Evolutionary conservation across 2,329 filamentous ascomycete species (phyloP).

Genomic region (Chrysoporthe cubensis): DNA sequence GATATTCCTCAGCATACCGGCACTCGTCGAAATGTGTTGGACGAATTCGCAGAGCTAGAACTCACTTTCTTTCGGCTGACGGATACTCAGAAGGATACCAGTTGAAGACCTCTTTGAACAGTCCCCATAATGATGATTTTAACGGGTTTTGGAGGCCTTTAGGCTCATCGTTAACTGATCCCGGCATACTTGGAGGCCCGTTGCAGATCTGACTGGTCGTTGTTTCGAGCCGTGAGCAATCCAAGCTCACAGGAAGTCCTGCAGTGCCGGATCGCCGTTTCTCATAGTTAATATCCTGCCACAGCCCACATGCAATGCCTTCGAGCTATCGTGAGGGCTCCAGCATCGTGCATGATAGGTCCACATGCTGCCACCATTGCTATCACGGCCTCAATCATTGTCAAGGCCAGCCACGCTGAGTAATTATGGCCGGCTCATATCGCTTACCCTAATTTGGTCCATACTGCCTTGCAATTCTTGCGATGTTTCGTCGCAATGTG

Average conservation of each 20-base stretch:
- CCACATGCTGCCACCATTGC: constrained; percentile 24
- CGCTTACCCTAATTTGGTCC: neutral
- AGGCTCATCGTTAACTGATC: neutral
- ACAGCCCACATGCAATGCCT: neutral
- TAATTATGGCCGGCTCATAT: neutral
- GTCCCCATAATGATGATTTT: constrained; percentile 30
- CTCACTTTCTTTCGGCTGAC: constrained; percentile 37
- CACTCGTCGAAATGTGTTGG: too few species aligned
- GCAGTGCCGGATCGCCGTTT: neutral
- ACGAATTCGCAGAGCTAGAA: neutral
- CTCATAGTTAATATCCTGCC: neutral
- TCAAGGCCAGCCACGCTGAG: neutral
- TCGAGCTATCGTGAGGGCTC: neutral
- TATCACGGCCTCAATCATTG: neutral
- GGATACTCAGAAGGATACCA: constrained; percentile 41
- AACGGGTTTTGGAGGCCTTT: neutral
- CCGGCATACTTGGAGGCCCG: neutral
- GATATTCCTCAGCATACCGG: constrained; percentile 4
- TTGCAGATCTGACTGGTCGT: neutral
- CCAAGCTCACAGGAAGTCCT: neutral
- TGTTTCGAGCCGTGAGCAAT: neutral
- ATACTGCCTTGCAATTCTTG: neutral
- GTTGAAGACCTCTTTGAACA: constrained; percentile 41
- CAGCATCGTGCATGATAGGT: constrained; percentile 13
- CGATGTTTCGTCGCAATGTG: neutral